Percentiles rank a stretch among this genome's conserved stretches.
phyloP scores from a whole-genome alignment of 148 eudicot genomes.

The Camellia sinensis region DNA sequence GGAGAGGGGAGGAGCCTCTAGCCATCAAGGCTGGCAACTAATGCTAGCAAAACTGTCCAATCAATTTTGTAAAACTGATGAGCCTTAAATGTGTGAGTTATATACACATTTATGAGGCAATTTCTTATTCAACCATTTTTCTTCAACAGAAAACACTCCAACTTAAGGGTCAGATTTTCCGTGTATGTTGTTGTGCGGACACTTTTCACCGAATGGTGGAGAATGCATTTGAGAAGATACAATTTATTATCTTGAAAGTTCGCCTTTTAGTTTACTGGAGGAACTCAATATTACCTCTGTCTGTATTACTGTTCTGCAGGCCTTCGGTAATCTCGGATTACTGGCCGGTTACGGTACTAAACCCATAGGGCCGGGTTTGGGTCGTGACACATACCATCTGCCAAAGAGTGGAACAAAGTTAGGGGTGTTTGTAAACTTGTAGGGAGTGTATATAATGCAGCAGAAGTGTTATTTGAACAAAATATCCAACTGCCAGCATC shows the following conservation, averaged over 20 bases:
- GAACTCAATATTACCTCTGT: neutral
- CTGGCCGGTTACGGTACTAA: too few relatives aligned
- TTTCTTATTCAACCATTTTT: too few relatives aligned
- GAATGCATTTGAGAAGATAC: conserved; percentile 1
- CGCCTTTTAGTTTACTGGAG: neutral
- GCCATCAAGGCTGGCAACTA: too few relatives aligned
- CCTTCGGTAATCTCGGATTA: too few relatives aligned
- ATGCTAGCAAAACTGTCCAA: too few relatives aligned
- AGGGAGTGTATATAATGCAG: conserved; percentile 1
- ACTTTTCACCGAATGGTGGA: conserved; percentile 3
- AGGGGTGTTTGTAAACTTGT: conserved; percentile 9
- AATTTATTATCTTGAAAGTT: neutral
- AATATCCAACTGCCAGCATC: conserved; percentile 8
- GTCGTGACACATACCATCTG: conserved; percentile 10
- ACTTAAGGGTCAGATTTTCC: neutral
- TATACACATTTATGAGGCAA: too few relatives aligned
- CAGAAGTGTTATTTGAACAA: conserved; percentile 6
- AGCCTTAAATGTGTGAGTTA: too few relatives aligned
- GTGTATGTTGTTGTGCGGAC: neutral
- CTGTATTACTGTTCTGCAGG: too few relatives aligned
- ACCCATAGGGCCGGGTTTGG: too few relatives aligned
- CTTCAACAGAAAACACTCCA: neutral
- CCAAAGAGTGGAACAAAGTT: neutral
- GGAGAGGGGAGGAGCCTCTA: too few relatives aligned
- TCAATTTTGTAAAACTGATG: too few relatives aligned